Percentiles rank a stretch among this genome's conserved stretches.
These are phyloP conservation scores for Cryphonectria nitschkei DNA, from an alignment of 2,329 filamentous ascomycete genomes.

Conservation along the genomic window DNA sequence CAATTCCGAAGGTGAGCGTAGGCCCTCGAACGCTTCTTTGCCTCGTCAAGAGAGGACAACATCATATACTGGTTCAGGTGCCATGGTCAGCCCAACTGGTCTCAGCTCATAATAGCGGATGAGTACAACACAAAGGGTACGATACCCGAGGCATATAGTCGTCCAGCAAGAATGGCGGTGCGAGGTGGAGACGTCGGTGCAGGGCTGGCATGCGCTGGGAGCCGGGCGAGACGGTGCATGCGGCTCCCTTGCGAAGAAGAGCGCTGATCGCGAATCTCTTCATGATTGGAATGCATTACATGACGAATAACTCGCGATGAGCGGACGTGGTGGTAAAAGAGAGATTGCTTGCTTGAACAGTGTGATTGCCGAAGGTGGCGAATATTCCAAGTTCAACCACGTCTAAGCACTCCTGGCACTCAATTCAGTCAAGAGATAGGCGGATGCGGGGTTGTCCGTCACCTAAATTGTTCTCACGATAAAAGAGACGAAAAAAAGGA, in stretches of 20 bases:
- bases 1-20: constrained; percentile 78
- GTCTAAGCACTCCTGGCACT: neutral
- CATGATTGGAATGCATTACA: constrained; percentile 7
- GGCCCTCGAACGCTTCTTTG: constrained; percentile 73
- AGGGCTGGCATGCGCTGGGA: constrained; percentile 1
- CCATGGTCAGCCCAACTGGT: neutral
- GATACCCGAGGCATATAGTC: constrained; percentile 67
- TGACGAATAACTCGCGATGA: neutral
- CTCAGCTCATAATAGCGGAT: neutral
- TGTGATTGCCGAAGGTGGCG: constrained; percentile 6
- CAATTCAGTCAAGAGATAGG: neutral
- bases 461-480: neutral
- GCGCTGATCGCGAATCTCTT: constrained; percentile 10
- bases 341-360: neutral
- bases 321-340: neutral
- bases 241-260: constrained; percentile 11
- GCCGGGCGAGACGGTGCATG: neutral
- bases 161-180: constrained; percentile 71
- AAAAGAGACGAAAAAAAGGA: no score
- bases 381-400: constrained; percentile 1
- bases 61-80: constrained; percentile 55
- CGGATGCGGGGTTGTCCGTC: neutral
- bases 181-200: constrained; percentile 51
- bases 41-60: constrained; percentile 68
- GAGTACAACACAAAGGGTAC: neutral